Percentiles rank a stretch among this genome's conserved stretches.
Conservation (phyloP, 352 stramenopile species). For the Pythium brassicae region DNA sequence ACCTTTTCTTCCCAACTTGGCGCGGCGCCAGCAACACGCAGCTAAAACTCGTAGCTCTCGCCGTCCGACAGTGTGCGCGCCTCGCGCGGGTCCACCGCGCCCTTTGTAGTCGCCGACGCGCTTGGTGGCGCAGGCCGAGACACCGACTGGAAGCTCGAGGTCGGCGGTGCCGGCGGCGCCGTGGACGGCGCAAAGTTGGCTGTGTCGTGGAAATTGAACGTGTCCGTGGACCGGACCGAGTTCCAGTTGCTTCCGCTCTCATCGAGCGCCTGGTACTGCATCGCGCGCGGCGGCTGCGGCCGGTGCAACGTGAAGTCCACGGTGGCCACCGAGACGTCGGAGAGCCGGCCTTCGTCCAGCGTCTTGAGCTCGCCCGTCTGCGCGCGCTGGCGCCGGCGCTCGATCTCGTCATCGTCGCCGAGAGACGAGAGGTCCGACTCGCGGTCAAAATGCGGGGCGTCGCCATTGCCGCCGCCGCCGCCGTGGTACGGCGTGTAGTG, state of each 20-base stretch:
- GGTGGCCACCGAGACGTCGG: slow-evolving; percentile 17
- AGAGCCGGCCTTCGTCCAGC: slow-evolving; percentile 16
- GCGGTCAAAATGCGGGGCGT: slow-evolving; percentile 15
- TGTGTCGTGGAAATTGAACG: slow-evolving; percentile 42
- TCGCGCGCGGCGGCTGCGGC: slow-evolving; percentile 8
- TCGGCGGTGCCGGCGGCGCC: too few species aligned
- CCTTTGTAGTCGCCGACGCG: neutral
- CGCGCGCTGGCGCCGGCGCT: slow-evolving; percentile 14
- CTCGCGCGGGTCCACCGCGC: slow-evolving; percentile 14
- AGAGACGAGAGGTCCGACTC: slow-evolving; percentile 64
- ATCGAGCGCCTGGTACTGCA: slow-evolving; percentile 8
- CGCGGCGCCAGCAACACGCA: neutral
- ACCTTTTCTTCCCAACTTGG: neutral
- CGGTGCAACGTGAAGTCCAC: slow-evolving; percentile 20
- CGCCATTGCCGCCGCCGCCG: slow-evolving; percentile 22
- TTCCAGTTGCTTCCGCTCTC: slow-evolving; percentile 4
- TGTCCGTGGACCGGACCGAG: slow-evolving; percentile 24
- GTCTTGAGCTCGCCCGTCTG: slow-evolving; percentile 11
- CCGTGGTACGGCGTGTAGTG: slow-evolving; percentile 32
- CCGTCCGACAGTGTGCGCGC: slow-evolving; percentile 48
- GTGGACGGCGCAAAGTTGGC: slow-evolving; percentile 4
- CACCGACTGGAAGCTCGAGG: neutral
- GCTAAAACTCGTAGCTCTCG: slow-evolving; percentile 75
- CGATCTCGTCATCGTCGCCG: slow-evolving; percentile 34
- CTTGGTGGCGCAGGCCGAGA: neutral